phyloP scores from a whole-genome alignment of 2,329 filamentous ascomycete species.

The Fusarium tricinctum region DNA sequence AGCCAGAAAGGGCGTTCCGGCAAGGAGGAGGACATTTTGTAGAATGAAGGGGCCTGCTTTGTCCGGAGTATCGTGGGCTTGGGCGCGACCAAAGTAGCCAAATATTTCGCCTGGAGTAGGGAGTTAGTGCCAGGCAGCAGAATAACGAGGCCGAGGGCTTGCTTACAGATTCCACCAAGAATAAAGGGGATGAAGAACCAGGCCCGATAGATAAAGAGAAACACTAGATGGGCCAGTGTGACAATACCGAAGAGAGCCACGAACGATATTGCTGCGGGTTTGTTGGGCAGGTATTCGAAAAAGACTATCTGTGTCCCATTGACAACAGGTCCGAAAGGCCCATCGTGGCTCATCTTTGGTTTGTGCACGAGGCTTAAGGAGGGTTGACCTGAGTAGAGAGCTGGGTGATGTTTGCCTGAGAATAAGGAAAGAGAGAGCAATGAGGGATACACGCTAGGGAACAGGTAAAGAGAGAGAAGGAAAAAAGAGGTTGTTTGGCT shows the following conservation, averaged over 20 bases:
- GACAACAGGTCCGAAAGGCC: constrained; percentile 11
- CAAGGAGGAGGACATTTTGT: constrained; percentile 23
- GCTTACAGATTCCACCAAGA: constrained; percentile 23
- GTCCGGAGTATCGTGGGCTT: not conserved
- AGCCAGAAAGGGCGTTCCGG: constrained; percentile 21
- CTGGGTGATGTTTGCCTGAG: fast-evolving
- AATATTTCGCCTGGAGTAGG: constrained; percentile 3
- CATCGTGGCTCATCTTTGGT: constrained; percentile 12
- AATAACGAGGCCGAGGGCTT: fast-evolving
- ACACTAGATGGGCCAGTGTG: not conserved
- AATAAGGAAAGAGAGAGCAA: fast-evolving
- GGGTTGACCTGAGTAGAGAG: too few relatives aligned
- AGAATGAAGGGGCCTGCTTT: constrained; percentile 5
- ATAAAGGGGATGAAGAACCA: constrained; percentile 31
- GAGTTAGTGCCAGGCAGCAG: not conserved
- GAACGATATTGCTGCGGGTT: constrained; percentile 7
- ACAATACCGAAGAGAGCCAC: constrained; percentile 2
- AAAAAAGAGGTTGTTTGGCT: not conserved
- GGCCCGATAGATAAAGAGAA: constrained; percentile 9
- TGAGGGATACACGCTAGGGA: too few relatives aligned
- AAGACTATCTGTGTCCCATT: constrained; percentile 27
- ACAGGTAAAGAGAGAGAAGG: too few relatives aligned
- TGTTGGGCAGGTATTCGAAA: constrained; percentile 21
- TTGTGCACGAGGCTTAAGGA: not conserved
- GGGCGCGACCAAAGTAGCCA: constrained; percentile 4